Evolutionary conservation across 306 rosid genomes (phyloP), one percentile per base, ranked within the genome.

Genomic region (Gynostemma pentaphyllum): DNA sequence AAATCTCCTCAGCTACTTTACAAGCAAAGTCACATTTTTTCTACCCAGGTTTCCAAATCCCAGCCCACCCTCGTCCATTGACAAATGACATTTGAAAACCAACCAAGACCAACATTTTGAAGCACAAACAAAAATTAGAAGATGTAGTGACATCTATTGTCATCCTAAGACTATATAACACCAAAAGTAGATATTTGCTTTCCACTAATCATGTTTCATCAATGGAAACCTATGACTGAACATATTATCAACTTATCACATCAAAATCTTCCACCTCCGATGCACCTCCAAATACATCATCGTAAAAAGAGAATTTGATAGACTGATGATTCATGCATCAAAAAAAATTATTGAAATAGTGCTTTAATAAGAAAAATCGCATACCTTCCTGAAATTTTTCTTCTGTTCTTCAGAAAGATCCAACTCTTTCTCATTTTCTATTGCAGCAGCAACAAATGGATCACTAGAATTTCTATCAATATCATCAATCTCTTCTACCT

Each of bases 401-500:
- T 71, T 88, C 67, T 92, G 98, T 78, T 82, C 88, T 21, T 86
- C 94, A 57, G 98, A 82, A 68, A 88, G 90, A 63, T 83, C 85
- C 51, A 84, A 65, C 69, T 85, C 98, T 69, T 69, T 83, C 79
- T 91, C 98, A 74, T 83, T 81, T 59, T 83, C 88, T 74, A 91
- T 69, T 5, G 98, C 96, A 49, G 89, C 98, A n/a, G 95, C 96
- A 79, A 91, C 82, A 82, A 88, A 88, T 54, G 96, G 96, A 81
- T 92, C 96, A 8, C 70, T 69, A 36, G 83, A 80, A 81, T 52
- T 73, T 42, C 85, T 88, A 77, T 87, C 95, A 67, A 92, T 72
- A 50, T 88, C 98, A 76, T 88, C 98, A 67, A 92, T 92, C 85
- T 92, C 98, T 75, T 92, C 98, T 64, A 92, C 98, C 97, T 90